These are phyloP conservation scores for Phylloporus sp. DNA, from an alignment of 768 basidiomycete species.

Conservation along the genomic window DNA sequence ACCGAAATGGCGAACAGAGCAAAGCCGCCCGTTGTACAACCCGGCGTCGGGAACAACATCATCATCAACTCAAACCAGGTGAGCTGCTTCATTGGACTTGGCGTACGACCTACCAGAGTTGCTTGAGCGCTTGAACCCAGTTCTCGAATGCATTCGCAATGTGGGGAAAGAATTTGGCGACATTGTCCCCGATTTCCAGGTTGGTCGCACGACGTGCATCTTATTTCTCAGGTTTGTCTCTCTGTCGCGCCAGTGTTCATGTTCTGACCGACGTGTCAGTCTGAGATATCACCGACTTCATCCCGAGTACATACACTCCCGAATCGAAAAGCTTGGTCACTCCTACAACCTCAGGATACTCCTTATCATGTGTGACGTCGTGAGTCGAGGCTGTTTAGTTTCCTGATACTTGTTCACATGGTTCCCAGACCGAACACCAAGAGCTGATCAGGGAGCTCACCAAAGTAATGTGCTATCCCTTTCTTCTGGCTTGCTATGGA, in stretches of 20 bases:
- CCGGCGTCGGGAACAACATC: constrained; percentile 61
- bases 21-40: constrained; percentile 58
- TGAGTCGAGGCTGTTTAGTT: constrained; percentile 38
- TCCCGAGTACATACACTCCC: constrained; percentile 92
- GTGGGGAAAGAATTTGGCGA: constrained; percentile 94
- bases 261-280: constrained; percentile 38
- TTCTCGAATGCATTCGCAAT: constrained; percentile 83
- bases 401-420: background rate
- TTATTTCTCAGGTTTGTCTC: constrained; percentile 76
- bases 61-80: constrained; percentile 63
- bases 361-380: constrained; percentile 88
- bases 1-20: constrained; percentile 10
- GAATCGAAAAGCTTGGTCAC: constrained; percentile 82
- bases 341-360: constrained; percentile 83
- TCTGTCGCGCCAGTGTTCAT: background rate
- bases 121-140: constrained; percentile 75
- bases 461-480: constrained; percentile 46
- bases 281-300: constrained; percentile 93
- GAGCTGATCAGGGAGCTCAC: constrained; percentile 91
- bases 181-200: constrained; percentile 91
- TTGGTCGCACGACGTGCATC: constrained; percentile 89
- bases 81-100: background rate
- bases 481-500: constrained; percentile 3
- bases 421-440: constrained; percentile 78
- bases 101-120: background rate